Percentiles rank a stretch among this genome's conserved stretches.
phyloP scores from a whole-genome alignment of 352 stramenopile genomes.

The Pythium biforme region DNA sequence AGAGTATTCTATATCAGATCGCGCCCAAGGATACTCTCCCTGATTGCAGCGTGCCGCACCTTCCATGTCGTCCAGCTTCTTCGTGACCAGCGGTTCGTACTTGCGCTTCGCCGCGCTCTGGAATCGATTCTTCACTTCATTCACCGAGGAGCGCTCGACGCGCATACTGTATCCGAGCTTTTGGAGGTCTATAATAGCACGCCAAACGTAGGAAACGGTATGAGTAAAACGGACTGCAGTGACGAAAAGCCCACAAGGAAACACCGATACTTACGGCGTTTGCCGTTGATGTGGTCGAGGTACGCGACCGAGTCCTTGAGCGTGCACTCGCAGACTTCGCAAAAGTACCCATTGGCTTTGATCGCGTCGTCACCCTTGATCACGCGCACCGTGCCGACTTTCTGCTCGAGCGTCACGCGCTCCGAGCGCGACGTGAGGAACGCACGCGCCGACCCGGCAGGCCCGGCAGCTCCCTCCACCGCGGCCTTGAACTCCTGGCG shows the following conservation, averaged over 20 bases:
- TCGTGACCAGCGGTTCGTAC: slow-evolving; percentile 77
- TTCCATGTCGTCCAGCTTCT: slow-evolving; percentile 83
- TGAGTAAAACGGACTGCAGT: not conserved
- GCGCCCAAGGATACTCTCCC: too few species aligned
- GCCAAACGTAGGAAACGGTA: not conserved
- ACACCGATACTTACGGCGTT: slow-evolving; percentile 75
- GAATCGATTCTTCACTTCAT: slow-evolving; percentile 85
- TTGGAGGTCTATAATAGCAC: slow-evolving; percentile 63
- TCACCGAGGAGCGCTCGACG: slow-evolving; percentile 84
- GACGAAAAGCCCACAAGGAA: not conserved
- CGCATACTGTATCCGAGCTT: slow-evolving; percentile 92
- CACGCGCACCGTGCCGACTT: slow-evolving; percentile 84
- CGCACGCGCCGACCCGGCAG: slow-evolving; percentile 59
- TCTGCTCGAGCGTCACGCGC: slow-evolving; percentile 81
- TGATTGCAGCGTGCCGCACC: slow-evolving; percentile 16
- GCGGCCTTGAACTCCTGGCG: slow-evolving; percentile 81
- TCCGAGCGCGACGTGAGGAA: slow-evolving; percentile 75
- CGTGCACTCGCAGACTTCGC: slow-evolving; percentile 90
- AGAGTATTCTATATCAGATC: too few species aligned
- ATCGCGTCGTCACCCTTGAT: slow-evolving; percentile 83
- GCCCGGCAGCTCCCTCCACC: slow-evolving; percentile 58
- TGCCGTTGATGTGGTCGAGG: slow-evolving; percentile 95
- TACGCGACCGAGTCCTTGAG: slow-evolving; percentile 94
- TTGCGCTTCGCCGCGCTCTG: slow-evolving; percentile 82
- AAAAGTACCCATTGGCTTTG: slow-evolving; percentile 88